Evolutionary conservation across 345 rosid genomes (phyloP), one percentile per base, ranked within the genome.

Genomic region (Aquilaria yunnanensis): DNA sequence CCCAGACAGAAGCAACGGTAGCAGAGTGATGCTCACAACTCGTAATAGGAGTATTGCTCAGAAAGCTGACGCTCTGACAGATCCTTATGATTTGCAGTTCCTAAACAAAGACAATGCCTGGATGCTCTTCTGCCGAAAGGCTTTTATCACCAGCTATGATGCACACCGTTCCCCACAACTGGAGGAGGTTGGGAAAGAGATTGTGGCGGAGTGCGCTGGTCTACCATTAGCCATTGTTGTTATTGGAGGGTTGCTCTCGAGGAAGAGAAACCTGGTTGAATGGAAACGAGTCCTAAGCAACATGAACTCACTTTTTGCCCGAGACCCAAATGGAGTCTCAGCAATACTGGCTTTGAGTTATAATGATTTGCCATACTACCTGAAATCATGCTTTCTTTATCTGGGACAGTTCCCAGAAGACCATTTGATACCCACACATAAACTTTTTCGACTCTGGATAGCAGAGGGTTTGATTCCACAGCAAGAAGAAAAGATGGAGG

Each of bases 211-310:
- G 62, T 74, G 75, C 54, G 59, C 62, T 14, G 74, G 74, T 54
- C 51, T 74, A 7, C 78, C 78, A 6, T 61, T 74, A 9, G 74
- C 74, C 56, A 66, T 74, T 10, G 53, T 74, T 62, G 74, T 74
- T 7, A 48, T 69, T 12, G 74, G 74, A 47, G 71, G 74, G 9
- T 37, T 74, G 65, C 74, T 74, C 23, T 66, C 71, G 32, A 65
- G 30, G 16, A 74, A 70, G 66, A 62, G 12, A 57, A 65, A 62
- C 53, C 46, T 63, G 12, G 41, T 57, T 10, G 76, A 72, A 53
- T 67, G 76, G 72, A 62, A 67, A 53, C 62, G 69, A 54, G 54
- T 72, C 33, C 76, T 67, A 41, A 57, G 57, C 57, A 63, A 63
- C 54, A 62, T 67, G 62, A 32, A 32, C 53, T 63, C 72, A 1